Evolutionary conservation across 768 basidiomycete genomes (phyloP), one percentile per base, ranked within the genome.

Genomic region (Austroboletus eburneus): DNA sequence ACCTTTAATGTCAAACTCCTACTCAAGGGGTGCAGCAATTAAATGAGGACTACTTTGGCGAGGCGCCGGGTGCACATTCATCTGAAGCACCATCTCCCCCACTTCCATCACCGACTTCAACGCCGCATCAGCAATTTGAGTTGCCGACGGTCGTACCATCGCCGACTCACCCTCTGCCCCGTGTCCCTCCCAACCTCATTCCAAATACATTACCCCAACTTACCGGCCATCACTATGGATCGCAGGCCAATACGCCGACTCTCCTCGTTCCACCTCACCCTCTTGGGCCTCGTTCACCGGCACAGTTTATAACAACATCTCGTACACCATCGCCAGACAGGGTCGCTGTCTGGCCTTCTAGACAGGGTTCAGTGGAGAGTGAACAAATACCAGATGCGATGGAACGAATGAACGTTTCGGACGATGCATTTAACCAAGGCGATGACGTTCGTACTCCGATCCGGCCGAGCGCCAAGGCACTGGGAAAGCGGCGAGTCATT

Each of bases 381-480:
- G 53, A 57, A 13, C 48, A 33, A 1, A 33, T 67, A 45, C 54
- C 48, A n/a, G 63, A 66, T 25, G 50, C 49, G 44, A 29, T 68
- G 20, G 63, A 65, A 38, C 57, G 56, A 33, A 54, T 69, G 41
- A 56, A 59, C 13, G 52, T 62, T 13, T 57, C 63, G 42, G 58
- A 64, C 14, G 51, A 57, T 21, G 14, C 20, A 29, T 46, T 40
- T 17, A 20, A 51, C 41, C 55, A 48, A 45, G 71, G 73, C 14
- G 68, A 64, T 5, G 59, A 70, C 4, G 43, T 58, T 13, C 50
- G 44, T 40, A 64, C 69, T 13, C 78, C 76, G n/a, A 57, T 73
- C 10, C 74, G 75, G 52, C 92, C 88, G 1, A 92, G 89, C 62
- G 85, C 79, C 29, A 96, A 94, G 63, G 91, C 92, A 4, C 75